phyloP scores from a whole-genome alignment of 2,329 filamentous ascomycete species.

The Coleophoma crateriformis region DNA sequence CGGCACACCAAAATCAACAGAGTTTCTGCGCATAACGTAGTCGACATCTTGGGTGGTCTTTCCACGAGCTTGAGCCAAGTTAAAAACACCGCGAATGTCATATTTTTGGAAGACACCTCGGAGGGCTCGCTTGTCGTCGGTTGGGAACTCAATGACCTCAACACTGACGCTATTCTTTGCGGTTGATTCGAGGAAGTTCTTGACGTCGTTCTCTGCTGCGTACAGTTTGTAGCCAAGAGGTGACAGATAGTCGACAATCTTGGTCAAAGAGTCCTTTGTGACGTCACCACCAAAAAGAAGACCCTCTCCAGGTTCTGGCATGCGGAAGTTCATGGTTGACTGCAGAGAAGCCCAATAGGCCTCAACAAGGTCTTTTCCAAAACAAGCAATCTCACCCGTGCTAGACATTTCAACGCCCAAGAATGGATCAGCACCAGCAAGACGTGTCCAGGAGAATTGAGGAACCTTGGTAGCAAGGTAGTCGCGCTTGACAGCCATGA shows the following conservation, averaged over 20 bases:
- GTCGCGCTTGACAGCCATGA: slow-evolving; percentile 84
- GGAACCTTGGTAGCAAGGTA: slow-evolving; percentile 97
- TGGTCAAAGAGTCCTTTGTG: slow-evolving; percentile 62
- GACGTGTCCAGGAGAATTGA: slow-evolving; percentile 97
- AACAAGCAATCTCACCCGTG: slow-evolving; percentile 98
- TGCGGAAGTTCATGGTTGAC: slow-evolving; percentile 98
- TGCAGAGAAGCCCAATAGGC: slow-evolving; percentile 97
- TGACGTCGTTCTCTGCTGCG: slow-evolving; percentile 76
- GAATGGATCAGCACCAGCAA: slow-evolving; percentile 95
- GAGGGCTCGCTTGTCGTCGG: slow-evolving; percentile 89
- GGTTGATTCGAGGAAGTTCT: slow-evolving; percentile 71
- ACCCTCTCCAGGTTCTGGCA: slow-evolving; percentile 91
- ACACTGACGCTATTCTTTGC: slow-evolving; percentile 65
- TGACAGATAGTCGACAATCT: slow-evolving; percentile 79
- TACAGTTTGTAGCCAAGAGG: slow-evolving; percentile 94
- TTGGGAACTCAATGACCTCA: slow-evolving; percentile 94
- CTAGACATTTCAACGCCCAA: slow-evolving; percentile 96
- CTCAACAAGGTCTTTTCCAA: slow-evolving; percentile 91
- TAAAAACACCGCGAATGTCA: slow-evolving; percentile 93
- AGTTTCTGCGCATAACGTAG: slow-evolving; percentile 97
- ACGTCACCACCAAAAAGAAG: slow-evolving; percentile 88
- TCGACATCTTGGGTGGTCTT: slow-evolving; percentile 86
- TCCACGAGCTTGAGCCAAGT: slow-evolving; percentile 77
- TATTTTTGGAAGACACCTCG: slow-evolving; percentile 96
- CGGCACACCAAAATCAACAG: slow-evolving; percentile 95